Base-by-base conservation (phyloP, 148 eudicot species). In the Vaccinium macrocarpon region DNA sequence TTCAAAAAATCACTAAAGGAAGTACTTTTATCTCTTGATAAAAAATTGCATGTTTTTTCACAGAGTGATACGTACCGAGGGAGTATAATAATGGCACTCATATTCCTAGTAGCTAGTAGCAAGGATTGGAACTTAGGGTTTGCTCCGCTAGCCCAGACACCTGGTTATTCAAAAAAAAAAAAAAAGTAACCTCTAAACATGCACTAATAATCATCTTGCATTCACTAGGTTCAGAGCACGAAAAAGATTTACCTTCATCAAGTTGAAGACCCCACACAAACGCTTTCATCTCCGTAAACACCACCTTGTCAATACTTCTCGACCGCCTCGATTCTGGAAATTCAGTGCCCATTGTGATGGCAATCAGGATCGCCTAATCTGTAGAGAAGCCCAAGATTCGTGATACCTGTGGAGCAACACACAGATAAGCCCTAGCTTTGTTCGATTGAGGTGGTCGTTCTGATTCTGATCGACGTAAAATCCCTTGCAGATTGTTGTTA, bases 231-330 rank as follows among this genome's bases (percentile, higher is more conserved):
- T 68, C 73, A 68, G 73, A 38, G 38, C 73, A 68, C 73, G 38
- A 25, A 27, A 68, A 86, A 74, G 84, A 38, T 4, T 84, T 35
- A 97, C 98, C 99, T 91, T 97, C 98, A 86, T 95, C 95, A 80
- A 91, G 95, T 83, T 97, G 99, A 62, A 95, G 97, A 82, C 99
- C 97, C 95, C 98, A 93, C 59, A 97, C 99, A 88, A 97, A 97
- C 89, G 95, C 99, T 86, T 97, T 98, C 99, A 97, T 95, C 86
- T 97, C 99, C 32, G 99, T 95, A 86, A 97, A 93, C 88, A 95
- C 96, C 85, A 97, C 96, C 88, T 93, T 92, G 61, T 89, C 93
- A 84, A 85, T 88, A 84, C 89, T 88, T 81, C 84, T 88, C 82
- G 83, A 90, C 81, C 78, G 88, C 88, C 89, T 86, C 18, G 90